Conservation (phyloP, 164 flowering plant genomes). For the Piper longum region DNA sequence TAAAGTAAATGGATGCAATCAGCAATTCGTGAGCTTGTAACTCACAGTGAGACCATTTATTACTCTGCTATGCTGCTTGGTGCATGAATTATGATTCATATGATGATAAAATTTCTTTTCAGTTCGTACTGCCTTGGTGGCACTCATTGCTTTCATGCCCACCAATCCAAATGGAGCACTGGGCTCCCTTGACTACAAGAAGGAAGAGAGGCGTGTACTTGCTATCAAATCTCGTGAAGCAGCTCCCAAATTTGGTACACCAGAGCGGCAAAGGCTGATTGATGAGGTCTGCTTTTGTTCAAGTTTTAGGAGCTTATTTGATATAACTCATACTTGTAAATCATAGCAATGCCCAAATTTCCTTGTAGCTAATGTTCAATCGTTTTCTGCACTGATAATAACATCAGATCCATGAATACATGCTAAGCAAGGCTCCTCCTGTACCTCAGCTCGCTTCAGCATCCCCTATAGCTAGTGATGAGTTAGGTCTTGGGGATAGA, state of each 20-base stretch:
- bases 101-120: constrained; percentile 4
- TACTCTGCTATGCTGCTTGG: background rate
- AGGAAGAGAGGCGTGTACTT: constrained; percentile 76
- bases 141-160: constrained; percentile 98
- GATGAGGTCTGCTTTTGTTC: constrained; percentile 49
- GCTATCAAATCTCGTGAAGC: constrained; percentile 86
- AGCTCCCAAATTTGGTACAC: constrained; percentile 66
- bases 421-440: constrained; percentile 82
- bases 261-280: constrained; percentile 79
- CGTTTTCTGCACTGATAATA: background rate
- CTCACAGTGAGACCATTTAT: background rate
- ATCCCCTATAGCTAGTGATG: constrained; percentile 18
- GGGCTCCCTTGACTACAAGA: constrained; percentile 79
- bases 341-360: background rate
- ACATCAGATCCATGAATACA: constrained; percentile 71
- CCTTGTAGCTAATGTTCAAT: background rate
- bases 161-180: constrained; percentile 87
- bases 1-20: no score
- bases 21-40: background rate
- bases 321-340: background rate
- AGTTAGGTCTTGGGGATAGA: constrained; percentile 13
- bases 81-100: background rate
- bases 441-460: constrained; percentile 34
- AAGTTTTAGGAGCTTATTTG: background rate
- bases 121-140: constrained; percentile 94